Conservation (phyloP, 2,329 filamentous ascomycete species). For the Neocatenulostroma microsporum region DNA sequence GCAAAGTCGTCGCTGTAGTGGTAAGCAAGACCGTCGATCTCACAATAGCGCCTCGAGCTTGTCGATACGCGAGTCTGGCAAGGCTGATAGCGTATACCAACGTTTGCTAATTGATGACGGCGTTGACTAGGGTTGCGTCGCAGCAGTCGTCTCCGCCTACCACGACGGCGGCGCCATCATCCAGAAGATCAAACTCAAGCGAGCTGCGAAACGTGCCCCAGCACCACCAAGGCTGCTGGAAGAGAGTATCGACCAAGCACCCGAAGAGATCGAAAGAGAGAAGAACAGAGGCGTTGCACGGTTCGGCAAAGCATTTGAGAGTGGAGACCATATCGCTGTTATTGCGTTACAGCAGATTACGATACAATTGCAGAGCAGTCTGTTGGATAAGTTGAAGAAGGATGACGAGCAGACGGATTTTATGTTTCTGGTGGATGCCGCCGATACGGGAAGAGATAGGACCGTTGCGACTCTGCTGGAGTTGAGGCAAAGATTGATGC, state of each 20-base stretch:
- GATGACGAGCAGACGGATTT: conserved; percentile 24
- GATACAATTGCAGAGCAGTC: conserved; percentile 23
- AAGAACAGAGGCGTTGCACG: conserved; percentile 23
- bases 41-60: too few species aligned
- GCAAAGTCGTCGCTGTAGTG: conserved; percentile 6
- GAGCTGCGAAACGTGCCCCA: conserved; percentile 22
- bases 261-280: conserved; percentile 27
- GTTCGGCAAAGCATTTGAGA: conserved; percentile 25
- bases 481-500: conserved; percentile 23
- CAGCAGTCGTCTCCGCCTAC: conserved; percentile 10
- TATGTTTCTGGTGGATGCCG: conserved; percentile 24
- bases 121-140: conserved; percentile 10
- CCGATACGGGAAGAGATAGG: conserved; percentile 24
- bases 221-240: conserved; percentile 26
- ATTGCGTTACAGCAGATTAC: conserved; percentile 27
- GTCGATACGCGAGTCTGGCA: background rate
- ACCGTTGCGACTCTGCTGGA: conserved; percentile 25
- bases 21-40: background rate
- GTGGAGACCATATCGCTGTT: conserved; percentile 26
- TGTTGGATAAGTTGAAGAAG: conserved; percentile 26
- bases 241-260: conserved; percentile 24
- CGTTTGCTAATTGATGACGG: too few species aligned
- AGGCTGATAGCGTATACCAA: background rate
- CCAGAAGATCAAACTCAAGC: conserved; percentile 26
- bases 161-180: conserved; percentile 23